Conservation (phyloP, 2,329 filamentous ascomycete species). For the Chaetomium sp. region DNA sequence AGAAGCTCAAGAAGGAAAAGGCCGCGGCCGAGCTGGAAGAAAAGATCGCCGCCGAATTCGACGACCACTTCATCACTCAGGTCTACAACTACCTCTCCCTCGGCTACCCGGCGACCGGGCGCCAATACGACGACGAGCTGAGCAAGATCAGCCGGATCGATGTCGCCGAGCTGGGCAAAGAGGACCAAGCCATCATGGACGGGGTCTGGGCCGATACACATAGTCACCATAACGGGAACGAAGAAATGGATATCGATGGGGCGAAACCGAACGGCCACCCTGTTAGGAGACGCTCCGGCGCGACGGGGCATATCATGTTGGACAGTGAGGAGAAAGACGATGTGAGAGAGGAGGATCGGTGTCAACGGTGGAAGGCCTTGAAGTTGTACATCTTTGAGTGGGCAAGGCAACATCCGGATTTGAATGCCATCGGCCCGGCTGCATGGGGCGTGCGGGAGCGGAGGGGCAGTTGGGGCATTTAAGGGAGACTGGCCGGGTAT, state of each 20-base stretch:
- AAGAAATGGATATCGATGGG: neutral
- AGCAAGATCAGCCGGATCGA: conserved; percentile 69
- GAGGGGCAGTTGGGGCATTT: conserved; percentile 68
- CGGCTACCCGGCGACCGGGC: conserved; percentile 81
- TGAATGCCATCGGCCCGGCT: conserved; percentile 53
- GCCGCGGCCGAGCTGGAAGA: conserved; percentile 44
- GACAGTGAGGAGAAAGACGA: conserved; percentile 39
- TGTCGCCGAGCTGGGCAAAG: conserved; percentile 60
- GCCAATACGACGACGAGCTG: conserved; percentile 77
- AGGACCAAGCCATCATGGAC: conserved; percentile 56
- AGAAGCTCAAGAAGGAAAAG: conserved; percentile 45
- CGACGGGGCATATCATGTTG: conserved; percentile 72
- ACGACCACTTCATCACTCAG: conserved; percentile 82
- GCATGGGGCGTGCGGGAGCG: conserved; percentile 63
- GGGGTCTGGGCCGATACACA: conserved; percentile 21
- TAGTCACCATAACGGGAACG: neutral
- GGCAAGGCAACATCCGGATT: conserved; percentile 77
- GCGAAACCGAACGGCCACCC: conserved; percentile 25
- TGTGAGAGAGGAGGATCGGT: conserved; percentile 44
- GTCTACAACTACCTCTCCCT: conserved; percentile 96
- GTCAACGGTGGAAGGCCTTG: conserved; percentile 74
- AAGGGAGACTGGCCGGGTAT: neutral
- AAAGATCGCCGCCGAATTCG: conserved; percentile 60
- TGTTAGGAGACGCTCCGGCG: conserved; percentile 27
- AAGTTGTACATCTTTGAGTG: conserved; percentile 81